Evolutionary conservation across 345 rosid genomes (phyloP).

Genomic region (Ricinus communis): DNA sequence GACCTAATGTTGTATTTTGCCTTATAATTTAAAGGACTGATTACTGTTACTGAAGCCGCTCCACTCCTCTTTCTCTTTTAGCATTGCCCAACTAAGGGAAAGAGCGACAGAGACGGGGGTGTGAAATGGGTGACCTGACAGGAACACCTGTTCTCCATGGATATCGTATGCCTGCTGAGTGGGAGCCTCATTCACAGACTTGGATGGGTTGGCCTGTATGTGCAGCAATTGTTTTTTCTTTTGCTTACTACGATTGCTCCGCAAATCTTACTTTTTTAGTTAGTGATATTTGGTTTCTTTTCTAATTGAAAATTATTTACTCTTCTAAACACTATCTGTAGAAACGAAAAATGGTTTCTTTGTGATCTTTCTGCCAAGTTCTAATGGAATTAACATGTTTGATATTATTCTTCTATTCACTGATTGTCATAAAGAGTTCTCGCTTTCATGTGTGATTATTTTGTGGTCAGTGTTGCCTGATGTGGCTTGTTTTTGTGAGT

Average conservation of each 20-base stretch:
- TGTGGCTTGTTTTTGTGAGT: no score
- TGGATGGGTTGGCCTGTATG: conserved; percentile 99
- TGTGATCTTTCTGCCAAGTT: not conserved
- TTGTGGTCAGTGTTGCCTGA: no score
- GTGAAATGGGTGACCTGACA: conserved; percentile 34
- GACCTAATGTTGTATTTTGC: no score
- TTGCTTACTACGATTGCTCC: not conserved
- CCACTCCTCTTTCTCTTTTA: no score
- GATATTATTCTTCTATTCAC: not conserved
- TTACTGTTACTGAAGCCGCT: not conserved
- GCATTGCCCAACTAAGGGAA: no score
- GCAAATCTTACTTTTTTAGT: not conserved
- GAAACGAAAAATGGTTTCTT: not conserved
- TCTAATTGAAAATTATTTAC: not conserved
- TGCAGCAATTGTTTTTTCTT: not conserved
- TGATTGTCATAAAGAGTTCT: no score
- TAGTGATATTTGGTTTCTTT: not conserved
- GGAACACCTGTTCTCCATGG: conserved; percentile 65
- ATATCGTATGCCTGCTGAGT: conserved; percentile 90
- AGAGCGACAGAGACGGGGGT: no score
- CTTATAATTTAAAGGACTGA: no score
- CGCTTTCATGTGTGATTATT: no score
- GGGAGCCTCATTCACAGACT: conserved; percentile 84
- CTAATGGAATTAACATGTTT: not conserved
- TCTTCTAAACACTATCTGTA: no score